phyloP scores from a whole-genome alignment of 2,329 filamentous ascomycete species.

The Penicillium sumatraense region DNA sequence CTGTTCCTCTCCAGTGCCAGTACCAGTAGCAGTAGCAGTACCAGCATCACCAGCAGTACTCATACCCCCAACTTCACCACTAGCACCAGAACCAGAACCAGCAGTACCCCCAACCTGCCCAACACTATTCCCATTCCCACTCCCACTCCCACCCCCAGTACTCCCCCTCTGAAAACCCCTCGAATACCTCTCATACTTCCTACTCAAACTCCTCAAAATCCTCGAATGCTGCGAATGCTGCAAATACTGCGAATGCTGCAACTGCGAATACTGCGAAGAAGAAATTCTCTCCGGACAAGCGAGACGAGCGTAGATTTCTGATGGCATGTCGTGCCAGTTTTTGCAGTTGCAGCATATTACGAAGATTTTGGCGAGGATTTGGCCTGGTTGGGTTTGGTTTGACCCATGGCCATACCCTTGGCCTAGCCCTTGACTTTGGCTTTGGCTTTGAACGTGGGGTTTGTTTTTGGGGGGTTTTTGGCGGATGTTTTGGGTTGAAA shows the following conservation, averaged over 20 bases:
- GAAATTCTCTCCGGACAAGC: constrained; percentile 29
- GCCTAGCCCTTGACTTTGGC: background rate
- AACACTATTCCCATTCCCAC: background rate
- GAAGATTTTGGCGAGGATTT: constrained; percentile 43
- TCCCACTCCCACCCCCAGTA: background rate
- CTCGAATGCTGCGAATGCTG: no score
- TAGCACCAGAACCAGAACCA: background rate
- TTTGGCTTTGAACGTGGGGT: background rate
- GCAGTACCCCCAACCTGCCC: background rate
- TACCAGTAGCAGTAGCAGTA: constrained; percentile 48
- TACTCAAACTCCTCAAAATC: no score
- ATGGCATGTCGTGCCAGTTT: constrained; percentile 50
- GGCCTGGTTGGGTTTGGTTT: constrained; percentile 21
- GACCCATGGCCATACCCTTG: no score
- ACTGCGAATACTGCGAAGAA: no score
- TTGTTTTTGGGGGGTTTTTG: no score
- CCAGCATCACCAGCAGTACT: background rate
- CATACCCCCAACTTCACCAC: background rate
- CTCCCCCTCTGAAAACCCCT: background rate
- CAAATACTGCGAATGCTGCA: no score
- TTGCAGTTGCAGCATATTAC: constrained; percentile 50
- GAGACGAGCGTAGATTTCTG: constrained; percentile 43
- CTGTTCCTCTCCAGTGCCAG: no score
- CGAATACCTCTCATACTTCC: no score
- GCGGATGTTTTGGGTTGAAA: no score